phyloP scores from a whole-genome alignment of 805 yeast genomes.

The Yarrowia bubula region DNA sequence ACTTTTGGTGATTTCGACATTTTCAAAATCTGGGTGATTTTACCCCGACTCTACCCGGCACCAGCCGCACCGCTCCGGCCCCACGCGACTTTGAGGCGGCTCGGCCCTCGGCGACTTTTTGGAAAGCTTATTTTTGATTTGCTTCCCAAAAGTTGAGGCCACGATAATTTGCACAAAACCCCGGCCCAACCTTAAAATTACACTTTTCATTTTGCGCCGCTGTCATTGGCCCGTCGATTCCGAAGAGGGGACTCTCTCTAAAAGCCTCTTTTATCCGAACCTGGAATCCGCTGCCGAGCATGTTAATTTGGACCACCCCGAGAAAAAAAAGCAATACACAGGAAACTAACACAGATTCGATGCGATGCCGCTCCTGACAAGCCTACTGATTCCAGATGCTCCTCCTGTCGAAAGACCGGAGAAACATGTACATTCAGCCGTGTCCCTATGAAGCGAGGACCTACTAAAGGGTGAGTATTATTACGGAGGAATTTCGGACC shows the following conservation, averaged over 20 bases:
- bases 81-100: conserved; percentile 23
- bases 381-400: conserved; percentile 41
- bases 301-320: background rate
- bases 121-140: background rate
- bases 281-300: conserved; percentile 24
- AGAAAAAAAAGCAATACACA: background rate
- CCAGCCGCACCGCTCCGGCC: conserved; percentile 25
- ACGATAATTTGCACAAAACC: conserved; percentile 19
- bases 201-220: background rate
- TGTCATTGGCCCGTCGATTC: conserved; percentile 6
- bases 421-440: conserved; percentile 56
- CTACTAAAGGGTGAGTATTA: conserved; percentile 48
- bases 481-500: background rate
- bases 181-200: conserved; percentile 1
- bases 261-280: conserved; percentile 24
- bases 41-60: conserved; percentile 12
- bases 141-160: conserved; percentile 6
- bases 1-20: background rate
- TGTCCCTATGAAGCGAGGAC: conserved; percentile 61
- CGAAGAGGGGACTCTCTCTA: conserved; percentile 20
- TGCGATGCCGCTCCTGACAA: conserved; percentile 42
- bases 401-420: conserved; percentile 52
- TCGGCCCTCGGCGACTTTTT: conserved; percentile 20
- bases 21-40: background rate
- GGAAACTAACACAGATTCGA: conserved; percentile 39